Percentiles rank a stretch among this genome's conserved stretches.
phyloP scores from a whole-genome alignment of 1,284 basidiomycete genomes.

The Ceratobasidium sp. region DNA sequence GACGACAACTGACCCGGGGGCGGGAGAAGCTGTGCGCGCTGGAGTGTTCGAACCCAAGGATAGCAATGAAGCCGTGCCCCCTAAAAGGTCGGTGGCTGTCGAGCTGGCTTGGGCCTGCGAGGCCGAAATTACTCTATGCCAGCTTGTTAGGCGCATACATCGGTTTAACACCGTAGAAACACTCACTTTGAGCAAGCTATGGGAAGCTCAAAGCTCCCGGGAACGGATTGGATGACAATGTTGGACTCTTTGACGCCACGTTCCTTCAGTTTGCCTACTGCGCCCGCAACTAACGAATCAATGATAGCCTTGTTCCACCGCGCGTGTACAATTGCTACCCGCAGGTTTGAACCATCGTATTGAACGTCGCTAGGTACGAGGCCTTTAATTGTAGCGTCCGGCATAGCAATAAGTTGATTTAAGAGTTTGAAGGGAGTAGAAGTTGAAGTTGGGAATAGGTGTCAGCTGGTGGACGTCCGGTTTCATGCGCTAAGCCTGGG shows the following conservation, averaged over 20 bases:
- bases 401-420: slow-evolving; percentile 32
- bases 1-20: slow-evolving; percentile 33
- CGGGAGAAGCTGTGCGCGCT: slow-evolving; percentile 31
- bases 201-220: slow-evolving; percentile 94
- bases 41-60: slow-evolving; percentile 52
- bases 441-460: background rate
- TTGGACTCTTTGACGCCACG: slow-evolving; percentile 89
- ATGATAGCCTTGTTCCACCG: slow-evolving; percentile 92
- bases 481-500: slow-evolving; percentile 23
- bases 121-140: slow-evolving; percentile 78
- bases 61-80: slow-evolving; percentile 60
- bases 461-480: background rate
- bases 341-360: slow-evolving; percentile 81
- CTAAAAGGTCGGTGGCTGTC: slow-evolving; percentile 80
- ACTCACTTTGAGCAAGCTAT: slow-evolving; percentile 80
- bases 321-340: slow-evolving; percentile 91
- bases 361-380: slow-evolving; percentile 67
- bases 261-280: slow-evolving; percentile 79
- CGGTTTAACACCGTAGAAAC: slow-evolving; percentile 41
- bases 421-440: background rate
- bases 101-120: slow-evolving; percentile 81
- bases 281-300: slow-evolving; percentile 82
- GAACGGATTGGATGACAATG: slow-evolving; percentile 91
- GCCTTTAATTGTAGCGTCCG: slow-evolving; percentile 73
- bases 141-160: slow-evolving; percentile 18